Evolutionary conservation across 1,139 yeast genomes (phyloP).

Genomic region (Blastobotrys buckinghamii): DNA sequence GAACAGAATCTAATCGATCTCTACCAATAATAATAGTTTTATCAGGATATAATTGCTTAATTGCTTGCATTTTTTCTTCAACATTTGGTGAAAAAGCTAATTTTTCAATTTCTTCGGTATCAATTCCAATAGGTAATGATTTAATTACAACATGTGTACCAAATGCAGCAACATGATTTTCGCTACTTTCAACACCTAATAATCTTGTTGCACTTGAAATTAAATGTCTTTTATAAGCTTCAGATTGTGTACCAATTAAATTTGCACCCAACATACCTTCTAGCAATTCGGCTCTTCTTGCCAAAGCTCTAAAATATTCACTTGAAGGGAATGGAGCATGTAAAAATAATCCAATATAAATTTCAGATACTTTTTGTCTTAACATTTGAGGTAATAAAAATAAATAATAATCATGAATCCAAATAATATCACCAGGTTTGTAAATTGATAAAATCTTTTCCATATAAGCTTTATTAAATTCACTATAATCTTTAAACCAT

Average conservation of each 20-base stretch:
- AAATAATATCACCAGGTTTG: slow-evolving; percentile 84
- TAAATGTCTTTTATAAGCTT: slow-evolving; percentile 83
- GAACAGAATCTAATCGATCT: slow-evolving; percentile 88
- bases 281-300: slow-evolving; percentile 72
- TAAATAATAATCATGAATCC: slow-evolving; percentile 93
- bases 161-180: slow-evolving; percentile 62
- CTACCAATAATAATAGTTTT: slow-evolving; percentile 90
- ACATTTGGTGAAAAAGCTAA: slow-evolving; percentile 40
- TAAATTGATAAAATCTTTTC: slow-evolving; percentile 67
- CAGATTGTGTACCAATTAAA: slow-evolving; percentile 78
- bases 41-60: slow-evolving; percentile 63
- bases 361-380: slow-evolving; percentile 75
- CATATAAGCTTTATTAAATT: slow-evolving; percentile 85
- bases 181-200: slow-evolving; percentile 40
- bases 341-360: slow-evolving; percentile 73
- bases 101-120: slow-evolving; percentile 52
- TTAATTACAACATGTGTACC: slow-evolving; percentile 71
- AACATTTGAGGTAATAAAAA: slow-evolving; percentile 79
- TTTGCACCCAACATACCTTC: slow-evolving; percentile 93
- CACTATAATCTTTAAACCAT: slow-evolving; percentile 91
- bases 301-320: slow-evolving; percentile 86
- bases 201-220: slow-evolving; percentile 68
- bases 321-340: slow-evolving; percentile 85
- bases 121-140: slow-evolving; percentile 82
- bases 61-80: slow-evolving; percentile 41